Evolutionary conservation across 2,329 filamentous ascomycete genomes (phyloP), one percentile per base, ranked within the genome.

Genomic region (Claviceps pusilla): DNA sequence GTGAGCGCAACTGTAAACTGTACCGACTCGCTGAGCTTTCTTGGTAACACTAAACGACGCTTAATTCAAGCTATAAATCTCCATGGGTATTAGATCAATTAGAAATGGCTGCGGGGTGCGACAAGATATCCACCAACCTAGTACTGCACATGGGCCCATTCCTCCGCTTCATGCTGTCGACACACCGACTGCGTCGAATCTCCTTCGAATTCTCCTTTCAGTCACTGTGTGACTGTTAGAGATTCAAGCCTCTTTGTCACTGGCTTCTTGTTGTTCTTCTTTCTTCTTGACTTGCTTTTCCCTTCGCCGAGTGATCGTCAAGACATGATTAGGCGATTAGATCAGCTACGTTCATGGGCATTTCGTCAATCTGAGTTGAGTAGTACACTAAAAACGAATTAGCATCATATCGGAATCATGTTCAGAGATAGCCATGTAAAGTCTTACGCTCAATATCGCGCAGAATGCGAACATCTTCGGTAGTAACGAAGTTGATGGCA

Each of bases 401-500:
- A 76, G 72, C 55, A 55, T 51, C 9, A 7, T 19, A n/a, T 12
- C 43, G 6, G 28, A 31, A 9, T 7, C 16, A 51, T 16, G 14
- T 10, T 48, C 0, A 2, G 24, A n/a, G 37, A 77, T 4, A 47
- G 12, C 4, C 4, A 14, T 39, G 7, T n/a, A 41, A 7, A 16
- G 39, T n/a, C 83, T 72, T 75, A 90, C 86, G 74, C 75, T 98
- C 93, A 65, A 98, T 98, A 68, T 98, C 93, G 61, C 93, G 83
- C 64, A 98, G 78, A 67, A 98, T 98, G 68, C 93, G 86, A 57
- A 98, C 93, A 68, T 98, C 93, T 64, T 98, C 93, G 66, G 87
- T 94, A 3, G 93, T 98, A 61, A 98, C 93, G 66, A 98, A 98
- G 76, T 98, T 98, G 78, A 98, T 98, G 42, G 93, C 93, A 60